A percentile compares a stretch with the other conserved stretches of the same genome.
phyloP scores from a whole-genome alignment of 257 asterid genomes.

The Jacaranda mimosifolia region DNA sequence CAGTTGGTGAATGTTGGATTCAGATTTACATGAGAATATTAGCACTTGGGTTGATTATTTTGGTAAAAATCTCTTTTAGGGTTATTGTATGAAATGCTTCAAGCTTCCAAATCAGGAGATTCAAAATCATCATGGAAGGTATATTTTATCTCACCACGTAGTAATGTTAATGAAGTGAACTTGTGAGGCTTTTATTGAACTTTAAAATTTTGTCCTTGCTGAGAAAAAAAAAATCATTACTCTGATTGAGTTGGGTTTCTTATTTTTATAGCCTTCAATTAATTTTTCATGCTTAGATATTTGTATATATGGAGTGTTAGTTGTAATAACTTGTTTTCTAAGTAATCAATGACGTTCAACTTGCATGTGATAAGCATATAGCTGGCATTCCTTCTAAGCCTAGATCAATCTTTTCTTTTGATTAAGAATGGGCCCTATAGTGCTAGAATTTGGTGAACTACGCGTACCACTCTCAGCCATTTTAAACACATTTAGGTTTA shows the following conservation, averaged over 20 bases:
- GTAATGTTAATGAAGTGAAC: not conserved
- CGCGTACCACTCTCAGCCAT: no score
- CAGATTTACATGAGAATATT: slow-evolving; percentile 14
- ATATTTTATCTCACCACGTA: slow-evolving; percentile 27
- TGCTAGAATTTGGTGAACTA: no score
- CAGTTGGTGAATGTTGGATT: not conserved
- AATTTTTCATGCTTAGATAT: not conserved
- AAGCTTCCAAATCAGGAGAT: slow-evolving; percentile 68
- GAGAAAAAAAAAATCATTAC: not conserved
- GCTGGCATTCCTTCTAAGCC: no score
- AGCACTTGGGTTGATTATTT: slow-evolving; percentile 32
- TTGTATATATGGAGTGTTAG: no score
- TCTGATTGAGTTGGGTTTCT: not conserved
- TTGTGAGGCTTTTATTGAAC: slow-evolving; percentile 13
- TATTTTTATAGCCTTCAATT: not conserved
- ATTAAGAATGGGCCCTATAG: no score
- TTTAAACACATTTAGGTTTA: no score
- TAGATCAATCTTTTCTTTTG: no score
- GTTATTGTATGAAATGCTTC: slow-evolving; percentile 88
- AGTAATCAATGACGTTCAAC: no score
- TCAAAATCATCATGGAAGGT: slow-evolving; percentile 96
- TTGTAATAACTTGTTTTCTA: no score
- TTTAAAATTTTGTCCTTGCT: not conserved
- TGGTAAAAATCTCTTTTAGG: slow-evolving; percentile 52
- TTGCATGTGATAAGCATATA: no score